These are phyloP conservation scores for Yamadazyma oceani DNA, from an alignment of 1,139 yeast genomes.

Conservation along the genomic window DNA sequence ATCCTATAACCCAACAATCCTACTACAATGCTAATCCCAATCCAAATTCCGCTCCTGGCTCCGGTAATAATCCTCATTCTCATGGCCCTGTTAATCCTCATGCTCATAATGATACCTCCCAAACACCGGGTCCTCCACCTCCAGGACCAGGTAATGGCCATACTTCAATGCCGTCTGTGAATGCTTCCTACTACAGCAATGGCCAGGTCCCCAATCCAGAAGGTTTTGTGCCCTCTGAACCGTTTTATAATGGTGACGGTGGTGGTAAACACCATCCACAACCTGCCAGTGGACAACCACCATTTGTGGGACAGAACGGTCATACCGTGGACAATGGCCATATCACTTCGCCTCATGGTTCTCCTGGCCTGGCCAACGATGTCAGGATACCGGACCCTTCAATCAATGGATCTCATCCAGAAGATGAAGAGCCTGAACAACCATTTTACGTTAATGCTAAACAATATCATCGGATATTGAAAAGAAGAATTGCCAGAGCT, in stretches of 20 bases:
- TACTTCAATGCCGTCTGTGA: too few relatives aligned
- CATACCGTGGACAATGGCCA: too few relatives aligned
- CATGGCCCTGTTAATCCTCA: conserved; percentile 2
- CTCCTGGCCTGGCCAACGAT: conserved; percentile 11
- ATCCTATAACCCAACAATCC: conserved; percentile 6
- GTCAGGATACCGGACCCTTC: conserved; percentile 5
- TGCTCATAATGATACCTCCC: neutral
- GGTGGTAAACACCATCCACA: conserved; percentile 3
- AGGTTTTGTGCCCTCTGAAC: too few relatives aligned
- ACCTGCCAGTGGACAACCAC: too few relatives aligned
- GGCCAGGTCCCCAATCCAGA: too few relatives aligned
- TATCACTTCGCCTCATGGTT: conserved; percentile 12
- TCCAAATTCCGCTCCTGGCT: conserved; percentile 4
- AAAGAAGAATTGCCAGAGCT: conserved; percentile 91
- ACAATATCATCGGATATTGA: conserved; percentile 91
- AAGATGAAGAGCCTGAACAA: conserved; percentile 52
- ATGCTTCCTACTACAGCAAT: too few relatives aligned
- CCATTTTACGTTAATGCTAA: conserved; percentile 98
- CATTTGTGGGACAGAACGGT: too few relatives aligned
- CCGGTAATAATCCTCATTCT: neutral
- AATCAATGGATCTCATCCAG: conserved; percentile 5
- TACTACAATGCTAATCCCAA: conserved; percentile 6
- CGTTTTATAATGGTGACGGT: neutral
- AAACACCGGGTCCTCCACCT: too few relatives aligned
- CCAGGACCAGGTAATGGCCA: too few relatives aligned